Evolutionary conservation across 2,329 filamentous ascomycete genomes (phyloP).

Genomic region (Xylariaceae sp.): DNA sequence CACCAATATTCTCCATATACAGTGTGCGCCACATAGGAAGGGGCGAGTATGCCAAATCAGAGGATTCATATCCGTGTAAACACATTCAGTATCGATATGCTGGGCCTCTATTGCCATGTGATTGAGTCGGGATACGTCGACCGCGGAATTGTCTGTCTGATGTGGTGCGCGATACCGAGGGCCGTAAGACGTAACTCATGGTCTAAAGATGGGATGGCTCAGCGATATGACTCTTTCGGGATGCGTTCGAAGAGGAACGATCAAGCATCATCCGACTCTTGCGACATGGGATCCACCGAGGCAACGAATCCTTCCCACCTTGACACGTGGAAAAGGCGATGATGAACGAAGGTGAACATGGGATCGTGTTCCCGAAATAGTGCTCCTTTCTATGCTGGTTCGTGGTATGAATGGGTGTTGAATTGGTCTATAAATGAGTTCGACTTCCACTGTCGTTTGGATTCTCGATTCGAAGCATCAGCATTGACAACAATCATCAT

Average conservation of each 20-base stretch:
- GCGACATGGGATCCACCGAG: too few relatives aligned
- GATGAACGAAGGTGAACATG: not conserved
- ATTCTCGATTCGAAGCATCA: not conserved
- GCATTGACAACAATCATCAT: not conserved
- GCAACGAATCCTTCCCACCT: too few relatives aligned
- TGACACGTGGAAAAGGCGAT: too few relatives aligned
- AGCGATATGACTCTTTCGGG: too few relatives aligned
- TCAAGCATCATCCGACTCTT: too few relatives aligned
- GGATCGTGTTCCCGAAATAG: not conserved
- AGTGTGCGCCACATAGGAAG: not conserved
- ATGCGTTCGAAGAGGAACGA: too few relatives aligned
- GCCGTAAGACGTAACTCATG: too few relatives aligned
- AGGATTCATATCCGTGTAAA: not conserved
- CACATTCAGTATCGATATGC: not conserved
- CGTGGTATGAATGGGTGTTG: not conserved
- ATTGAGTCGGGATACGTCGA: not conserved
- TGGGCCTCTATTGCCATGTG: not conserved
- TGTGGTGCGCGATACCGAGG: too few relatives aligned
- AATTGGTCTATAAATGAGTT: not conserved
- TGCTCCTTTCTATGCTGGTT: not conserved
- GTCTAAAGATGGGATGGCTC: too few relatives aligned
- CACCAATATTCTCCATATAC: not conserved
- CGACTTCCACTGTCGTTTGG: not conserved
- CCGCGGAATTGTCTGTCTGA: not conserved
- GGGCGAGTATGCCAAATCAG: not conserved